Percentiles rank a stretch among this genome's conserved stretches.
Evolutionary conservation across 306 rosid genomes (phyloP).

Genomic region (Vicia faba): DNA sequence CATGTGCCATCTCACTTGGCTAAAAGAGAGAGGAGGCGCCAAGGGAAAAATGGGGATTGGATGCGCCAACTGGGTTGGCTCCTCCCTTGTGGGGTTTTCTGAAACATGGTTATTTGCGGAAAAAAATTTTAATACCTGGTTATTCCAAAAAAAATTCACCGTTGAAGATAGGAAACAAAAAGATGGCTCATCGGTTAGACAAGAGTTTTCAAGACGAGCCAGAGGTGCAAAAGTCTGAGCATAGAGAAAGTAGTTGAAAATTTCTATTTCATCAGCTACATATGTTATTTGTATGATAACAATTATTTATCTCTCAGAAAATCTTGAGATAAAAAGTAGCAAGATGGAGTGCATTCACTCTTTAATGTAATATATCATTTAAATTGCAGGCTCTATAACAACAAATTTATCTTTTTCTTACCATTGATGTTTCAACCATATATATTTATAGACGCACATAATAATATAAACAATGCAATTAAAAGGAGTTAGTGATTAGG

Average conservation of each 20-base stretch:
- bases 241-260: slow-evolving; percentile 33
- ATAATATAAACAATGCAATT: too few species aligned
- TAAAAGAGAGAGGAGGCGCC: too few species aligned
- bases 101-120: too few species aligned
- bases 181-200: slow-evolving; percentile 52
- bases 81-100: too few species aligned
- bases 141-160: too few species aligned
- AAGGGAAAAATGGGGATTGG: too few species aligned
- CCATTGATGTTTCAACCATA: slow-evolving; percentile 3
- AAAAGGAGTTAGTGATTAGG: too few species aligned
- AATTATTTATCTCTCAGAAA: slow-evolving; percentile 30
- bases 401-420: slow-evolving; percentile 18
- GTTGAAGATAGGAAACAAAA: slow-evolving; percentile 55
- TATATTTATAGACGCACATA: too few species aligned
- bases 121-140: too few species aligned
- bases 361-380: slow-evolving; percentile 36
- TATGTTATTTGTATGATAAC: slow-evolving; percentile 16
- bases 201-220: slow-evolving; percentile 64
- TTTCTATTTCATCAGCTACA: slow-evolving; percentile 26
- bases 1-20: too few species aligned
- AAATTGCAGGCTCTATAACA: slow-evolving; percentile 39
- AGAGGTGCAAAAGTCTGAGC: slow-evolving; percentile 43
- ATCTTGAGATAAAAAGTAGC: slow-evolving; percentile 26
- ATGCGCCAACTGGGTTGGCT: too few species aligned
- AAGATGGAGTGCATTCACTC: slow-evolving; percentile 41